phyloP scores from a whole-genome alignment of 805 yeast genomes.

The Cyberlindnera japonica region DNA sequence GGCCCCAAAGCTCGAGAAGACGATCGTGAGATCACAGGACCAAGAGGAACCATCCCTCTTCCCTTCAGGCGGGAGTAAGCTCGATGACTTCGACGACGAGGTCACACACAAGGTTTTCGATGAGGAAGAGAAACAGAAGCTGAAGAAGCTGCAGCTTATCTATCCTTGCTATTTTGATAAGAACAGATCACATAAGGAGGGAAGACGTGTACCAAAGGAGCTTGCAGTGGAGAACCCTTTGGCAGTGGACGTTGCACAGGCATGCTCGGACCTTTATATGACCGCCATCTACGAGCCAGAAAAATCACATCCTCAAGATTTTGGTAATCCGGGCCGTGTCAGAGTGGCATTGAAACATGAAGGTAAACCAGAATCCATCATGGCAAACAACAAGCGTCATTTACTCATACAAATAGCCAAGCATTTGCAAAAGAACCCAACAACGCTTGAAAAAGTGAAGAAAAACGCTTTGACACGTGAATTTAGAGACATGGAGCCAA shows the following conservation, averaged over 20 bases:
- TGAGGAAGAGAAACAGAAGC: slow-evolving; percentile 57
- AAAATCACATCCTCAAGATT: slow-evolving; percentile 93
- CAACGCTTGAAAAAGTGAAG: slow-evolving; percentile 60
- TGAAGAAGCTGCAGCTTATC: slow-evolving; percentile 65
- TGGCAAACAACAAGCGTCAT: slow-evolving; percentile 56
- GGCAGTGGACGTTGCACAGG: slow-evolving; percentile 79
- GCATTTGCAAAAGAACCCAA: slow-evolving; percentile 63
- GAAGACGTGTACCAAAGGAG: slow-evolving; percentile 72
- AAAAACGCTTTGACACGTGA: slow-evolving; percentile 67
- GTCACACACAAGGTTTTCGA: slow-evolving; percentile 29
- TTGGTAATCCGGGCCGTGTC: slow-evolving; percentile 96
- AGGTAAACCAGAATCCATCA: slow-evolving; percentile 36
- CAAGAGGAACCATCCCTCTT: slow-evolving; percentile 16
- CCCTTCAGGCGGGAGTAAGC: slow-evolving; percentile 3
- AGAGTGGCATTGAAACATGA: slow-evolving; percentile 62
- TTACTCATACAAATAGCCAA: slow-evolving; percentile 57
- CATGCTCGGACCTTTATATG: slow-evolving; percentile 40
- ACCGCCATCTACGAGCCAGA: slow-evolving; percentile 62
- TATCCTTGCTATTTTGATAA: slow-evolving; percentile 94
- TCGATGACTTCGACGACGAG: slow-evolving; percentile 17
- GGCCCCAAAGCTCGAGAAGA: slow-evolving; percentile 64
- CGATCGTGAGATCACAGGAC: slow-evolving; percentile 60
- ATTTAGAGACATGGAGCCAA: slow-evolving; percentile 49
- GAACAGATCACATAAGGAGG: slow-evolving; percentile 69
- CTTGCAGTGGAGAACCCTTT: slow-evolving; percentile 82